These are phyloP conservation scores for Collybiopsis luxurians DNA, from an alignment of 768 basidiomycete species.

Conservation along the genomic window DNA sequence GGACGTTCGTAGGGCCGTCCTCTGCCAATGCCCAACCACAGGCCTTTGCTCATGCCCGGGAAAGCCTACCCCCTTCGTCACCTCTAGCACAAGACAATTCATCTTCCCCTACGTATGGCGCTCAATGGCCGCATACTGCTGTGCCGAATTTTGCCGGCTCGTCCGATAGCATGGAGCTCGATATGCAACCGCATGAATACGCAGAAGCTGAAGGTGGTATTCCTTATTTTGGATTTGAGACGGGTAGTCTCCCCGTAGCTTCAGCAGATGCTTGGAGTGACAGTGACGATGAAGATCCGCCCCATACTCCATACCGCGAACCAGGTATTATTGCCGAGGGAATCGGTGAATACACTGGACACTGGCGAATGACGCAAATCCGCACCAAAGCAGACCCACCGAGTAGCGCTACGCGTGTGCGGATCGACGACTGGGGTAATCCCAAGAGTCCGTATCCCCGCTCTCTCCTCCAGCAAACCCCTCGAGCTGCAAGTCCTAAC, in stretches of 20 bases:
- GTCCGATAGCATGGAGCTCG: conserved; percentile 11
- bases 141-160: neutral
- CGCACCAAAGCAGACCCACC: conserved; percentile 68
- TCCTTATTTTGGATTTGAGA: conserved; percentile 1
- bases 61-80: conserved; percentile 31
- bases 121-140: neutral
- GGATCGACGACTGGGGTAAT: conserved; percentile 62
- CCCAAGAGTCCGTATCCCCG: conserved; percentile 67
- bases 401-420: conserved; percentile 46
- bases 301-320: neutral
- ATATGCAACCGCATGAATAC: conserved; percentile 12
- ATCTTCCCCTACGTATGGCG: conserved; percentile 18
- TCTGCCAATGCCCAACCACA: neutral
- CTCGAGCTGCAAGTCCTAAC: neutral
- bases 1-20: neutral
- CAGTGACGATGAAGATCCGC: conserved; percentile 1
- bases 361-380: conserved; percentile 51
- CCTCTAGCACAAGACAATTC: conserved; percentile 17
- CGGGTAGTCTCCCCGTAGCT: conserved; percentile 7
- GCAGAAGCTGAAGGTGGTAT: neutral
- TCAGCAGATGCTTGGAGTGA: conserved; percentile 18
- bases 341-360: conserved; percentile 68
- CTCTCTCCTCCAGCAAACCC: neutral
- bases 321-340: conserved; percentile 27
- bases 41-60: conserved; percentile 18